Evolutionary conservation across 2,329 filamentous ascomycete genomes (phyloP).

Genomic region (Colletotrichum falcatum): DNA sequence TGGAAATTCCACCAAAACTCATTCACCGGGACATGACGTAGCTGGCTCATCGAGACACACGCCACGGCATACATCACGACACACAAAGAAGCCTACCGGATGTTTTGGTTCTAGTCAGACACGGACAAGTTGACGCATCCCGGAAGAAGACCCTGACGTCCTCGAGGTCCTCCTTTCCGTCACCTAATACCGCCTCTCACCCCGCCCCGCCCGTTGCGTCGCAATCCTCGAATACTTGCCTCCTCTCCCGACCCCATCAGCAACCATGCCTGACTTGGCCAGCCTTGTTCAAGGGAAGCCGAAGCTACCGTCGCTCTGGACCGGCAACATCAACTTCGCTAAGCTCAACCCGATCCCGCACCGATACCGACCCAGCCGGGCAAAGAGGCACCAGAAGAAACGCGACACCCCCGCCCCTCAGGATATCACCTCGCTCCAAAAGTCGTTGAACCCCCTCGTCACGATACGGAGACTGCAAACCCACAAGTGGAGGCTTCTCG

Average conservation of each 20-base stretch:
- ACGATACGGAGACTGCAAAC: constrained; percentile 80
- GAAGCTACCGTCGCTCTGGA: constrained; percentile 53
- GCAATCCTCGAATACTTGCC: not conserved
- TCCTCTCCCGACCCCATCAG: not conserved
- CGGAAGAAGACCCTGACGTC: constrained; percentile 16
- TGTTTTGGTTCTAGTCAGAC: constrained; percentile 33
- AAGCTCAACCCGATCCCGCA: constrained; percentile 57
- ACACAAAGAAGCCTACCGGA: constrained; percentile 21
- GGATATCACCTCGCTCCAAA: constrained; percentile 81
- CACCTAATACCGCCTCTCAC: constrained; percentile 13
- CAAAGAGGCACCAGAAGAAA: constrained; percentile 55
- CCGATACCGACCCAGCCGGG: constrained; percentile 55
- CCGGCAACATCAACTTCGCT: constrained; percentile 56
- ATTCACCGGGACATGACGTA: constrained; percentile 31
- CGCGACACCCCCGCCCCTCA: constrained; percentile 54
- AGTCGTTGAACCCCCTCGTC: constrained; percentile 83
- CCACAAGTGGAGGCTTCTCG: constrained; percentile 84
- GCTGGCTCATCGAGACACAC: constrained; percentile 12
- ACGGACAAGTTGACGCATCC: constrained; percentile 14
- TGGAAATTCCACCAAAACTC: constrained; percentile 7
- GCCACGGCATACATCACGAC: not conserved
- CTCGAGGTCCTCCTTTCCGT: constrained; percentile 11
- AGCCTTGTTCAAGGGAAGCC: constrained; percentile 55
- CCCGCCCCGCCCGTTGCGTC: constrained; percentile 14
- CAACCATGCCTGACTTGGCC: constrained; percentile 54